Percentiles rank a stretch among this genome's conserved stretches.
These are phyloP conservation scores for Heliamphora pulchella DNA, from an alignment of 179 eudicot genomes.

Conservation along the genomic window DNA sequence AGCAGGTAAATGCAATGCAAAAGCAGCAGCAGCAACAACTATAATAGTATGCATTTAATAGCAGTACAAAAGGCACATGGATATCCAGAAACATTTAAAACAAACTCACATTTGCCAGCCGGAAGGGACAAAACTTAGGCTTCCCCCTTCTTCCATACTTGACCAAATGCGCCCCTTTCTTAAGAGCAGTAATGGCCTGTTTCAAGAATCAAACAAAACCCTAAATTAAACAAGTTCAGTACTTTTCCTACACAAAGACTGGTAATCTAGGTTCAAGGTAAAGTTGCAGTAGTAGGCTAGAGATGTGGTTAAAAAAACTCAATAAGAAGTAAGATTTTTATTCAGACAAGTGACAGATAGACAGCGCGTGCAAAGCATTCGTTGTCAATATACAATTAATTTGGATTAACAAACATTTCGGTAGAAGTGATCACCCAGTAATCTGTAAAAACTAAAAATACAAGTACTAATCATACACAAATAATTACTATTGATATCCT, in stretches of 20 bases:
- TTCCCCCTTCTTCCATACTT: conserved; percentile 98
- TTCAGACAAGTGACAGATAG: no score
- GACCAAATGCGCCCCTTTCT: conserved; percentile 86
- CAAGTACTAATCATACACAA: no score
- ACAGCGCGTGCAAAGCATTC: no score
- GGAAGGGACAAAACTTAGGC: conserved; percentile 93
- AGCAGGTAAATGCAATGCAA: no score
- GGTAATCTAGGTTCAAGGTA: background rate
- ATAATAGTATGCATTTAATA: no score
- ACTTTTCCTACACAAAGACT: background rate
- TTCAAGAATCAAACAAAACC: conserved; percentile 22
- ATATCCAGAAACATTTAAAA: background rate
- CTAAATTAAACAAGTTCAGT: conserved; percentile 13
- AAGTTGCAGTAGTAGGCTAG: background rate
- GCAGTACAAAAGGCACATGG: background rate
- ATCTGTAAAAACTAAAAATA: no score
- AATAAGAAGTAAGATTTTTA: no score
- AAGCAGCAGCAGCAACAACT: no score
- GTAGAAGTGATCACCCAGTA: no score
- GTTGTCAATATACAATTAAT: no score
- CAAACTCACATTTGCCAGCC: conserved; percentile 67
- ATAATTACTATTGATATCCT: no score
- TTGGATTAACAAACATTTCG: no score
- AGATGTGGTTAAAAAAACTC: background rate
- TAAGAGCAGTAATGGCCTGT: conserved; percentile 97